Percentiles rank a stretch among this genome's conserved stretches.
Conservation (phyloP, 768 basidiomycete genomes). For the Mrakia gelida region DNA sequence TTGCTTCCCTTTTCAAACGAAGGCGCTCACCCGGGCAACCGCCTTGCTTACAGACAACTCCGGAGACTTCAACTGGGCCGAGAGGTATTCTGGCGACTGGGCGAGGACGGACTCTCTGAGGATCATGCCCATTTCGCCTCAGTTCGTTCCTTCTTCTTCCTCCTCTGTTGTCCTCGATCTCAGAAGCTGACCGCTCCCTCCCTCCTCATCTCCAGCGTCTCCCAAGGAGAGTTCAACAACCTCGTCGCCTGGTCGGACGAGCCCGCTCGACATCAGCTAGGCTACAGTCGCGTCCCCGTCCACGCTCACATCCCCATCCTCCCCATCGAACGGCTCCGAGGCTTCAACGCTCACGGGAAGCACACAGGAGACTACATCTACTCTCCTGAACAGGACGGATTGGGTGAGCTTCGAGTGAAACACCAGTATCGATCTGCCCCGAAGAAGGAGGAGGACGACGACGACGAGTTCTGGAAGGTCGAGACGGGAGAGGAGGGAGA, state of each 20-base stretch:
- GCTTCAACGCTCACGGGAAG: constrained; percentile 8
- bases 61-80: constrained; percentile 7
- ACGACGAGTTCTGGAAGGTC: constrained; percentile 3
- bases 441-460: neutral
- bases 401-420: neutral
- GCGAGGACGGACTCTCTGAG: neutral
- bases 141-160: neutral
- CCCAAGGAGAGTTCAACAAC: neutral
- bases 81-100: constrained; percentile 23
- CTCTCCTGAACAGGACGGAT: neutral
- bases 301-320: constrained; percentile 24
- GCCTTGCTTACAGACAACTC: too few relatives aligned
- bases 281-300: constrained; percentile 1
- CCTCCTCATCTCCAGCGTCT: neutral
- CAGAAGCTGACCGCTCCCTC: neutral
- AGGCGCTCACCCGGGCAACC: neutral
- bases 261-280: neutral
- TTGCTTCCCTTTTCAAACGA: neutral
- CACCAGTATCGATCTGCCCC: neutral
- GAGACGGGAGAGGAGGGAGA: neutral
- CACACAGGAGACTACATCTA: constrained; percentile 9
- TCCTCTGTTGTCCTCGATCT: neutral
- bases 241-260: neutral
- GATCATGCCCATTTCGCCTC: constrained; percentile 15
- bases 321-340: constrained; percentile 6